Evolutionary conservation across 2,329 filamentous ascomycete species (phyloP).

Genomic region (Phialophora tarda): DNA sequence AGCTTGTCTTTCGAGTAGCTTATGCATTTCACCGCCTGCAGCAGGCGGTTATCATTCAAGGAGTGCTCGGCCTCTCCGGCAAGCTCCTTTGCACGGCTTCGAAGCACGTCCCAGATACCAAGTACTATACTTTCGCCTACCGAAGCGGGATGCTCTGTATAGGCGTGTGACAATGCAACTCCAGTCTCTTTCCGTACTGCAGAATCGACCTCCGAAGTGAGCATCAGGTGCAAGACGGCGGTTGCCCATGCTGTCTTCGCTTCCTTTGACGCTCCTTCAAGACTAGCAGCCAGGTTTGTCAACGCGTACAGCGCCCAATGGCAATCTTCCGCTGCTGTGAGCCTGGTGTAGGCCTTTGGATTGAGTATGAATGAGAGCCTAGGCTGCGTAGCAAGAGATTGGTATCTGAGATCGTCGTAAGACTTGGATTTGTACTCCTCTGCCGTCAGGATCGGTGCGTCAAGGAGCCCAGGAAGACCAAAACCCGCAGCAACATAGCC

Average conservation of each 20-base stretch:
- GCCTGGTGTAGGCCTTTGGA: conserved; percentile 80
- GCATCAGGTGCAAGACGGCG: conserved; percentile 78
- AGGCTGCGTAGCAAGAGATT: conserved; percentile 65
- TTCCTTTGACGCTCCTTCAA: conserved; percentile 59
- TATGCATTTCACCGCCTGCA: conserved; percentile 64
- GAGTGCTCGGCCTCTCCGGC: conserved; percentile 37
- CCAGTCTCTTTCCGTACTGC: conserved; percentile 68
- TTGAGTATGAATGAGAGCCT: conserved; percentile 90
- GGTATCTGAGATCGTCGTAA: conserved; percentile 39
- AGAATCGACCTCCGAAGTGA: conserved; percentile 65
- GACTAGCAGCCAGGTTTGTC: conserved; percentile 61
- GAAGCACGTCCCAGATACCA: conserved; percentile 81
- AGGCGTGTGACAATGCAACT: conserved; percentile 66
- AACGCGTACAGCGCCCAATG: conserved; percentile 77
- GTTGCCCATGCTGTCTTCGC: conserved; percentile 79
- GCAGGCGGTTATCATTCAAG: conserved; percentile 69
- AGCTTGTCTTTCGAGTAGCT: conserved; percentile 43
- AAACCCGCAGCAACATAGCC: conserved; percentile 82
- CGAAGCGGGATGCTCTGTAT: conserved; percentile 62
- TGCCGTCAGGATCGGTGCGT: conserved; percentile 40
- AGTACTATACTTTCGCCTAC: conserved; percentile 69
- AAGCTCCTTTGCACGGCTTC: conserved; percentile 47
- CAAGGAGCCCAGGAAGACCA: conserved; percentile 48
- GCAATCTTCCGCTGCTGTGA: conserved; percentile 75
- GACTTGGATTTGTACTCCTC: conserved; percentile 44